Base-by-base conservation (phyloP, 108 stramenopile species). In the Skeletonema potamos region DNA sequence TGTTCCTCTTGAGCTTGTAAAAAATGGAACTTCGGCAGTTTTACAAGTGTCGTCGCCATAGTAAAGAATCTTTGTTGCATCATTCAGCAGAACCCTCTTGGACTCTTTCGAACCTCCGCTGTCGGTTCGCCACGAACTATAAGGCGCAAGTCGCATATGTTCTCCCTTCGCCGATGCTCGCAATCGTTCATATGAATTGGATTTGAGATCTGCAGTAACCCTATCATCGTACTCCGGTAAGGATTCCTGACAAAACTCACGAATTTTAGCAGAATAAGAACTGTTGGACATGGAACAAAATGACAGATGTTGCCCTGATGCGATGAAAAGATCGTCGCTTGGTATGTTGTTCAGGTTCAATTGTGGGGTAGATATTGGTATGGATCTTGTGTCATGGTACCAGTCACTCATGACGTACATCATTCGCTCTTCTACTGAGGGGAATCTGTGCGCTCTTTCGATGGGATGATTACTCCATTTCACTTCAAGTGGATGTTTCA, bases 351-450 rank as follows among this genome's bases (percentile, higher is more conserved):
- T 68, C 28, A 33, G 13, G 66, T 30, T 13, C 24, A 46, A 7
- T 37, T 37, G n/a, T 57, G 9, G 44, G 0, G 46, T 7, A 48
- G 13, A 8, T 41, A 3, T 41, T 41, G 39, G 39, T 41, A 26
- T 51, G 15, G 9, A 37, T 17, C 17, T 46, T 34, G 29, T 64
- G 33, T 58, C 56, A 55, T 68, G 18, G 71, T 87, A 87, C 91
- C 91, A 95, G 26, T 88, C 83, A 13, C 79, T 80, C 87, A 89
- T 89, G 66, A 84, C 84, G 33, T 88, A 54, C 46, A 82, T 60
- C 17, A 92, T 72, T 27, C 91, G 85, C 27, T 89, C 84, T 73
- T 89, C 85, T 11, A 88, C 74, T 1, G 85, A 82, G 5, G 93
- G 90, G 66, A 92, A 91, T 51, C 89, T 84, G 48, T 76, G 13